These are phyloP conservation scores for Erodium chrysanthum DNA, from an alignment of 441 rosid species.

Conservation along the genomic window DNA sequence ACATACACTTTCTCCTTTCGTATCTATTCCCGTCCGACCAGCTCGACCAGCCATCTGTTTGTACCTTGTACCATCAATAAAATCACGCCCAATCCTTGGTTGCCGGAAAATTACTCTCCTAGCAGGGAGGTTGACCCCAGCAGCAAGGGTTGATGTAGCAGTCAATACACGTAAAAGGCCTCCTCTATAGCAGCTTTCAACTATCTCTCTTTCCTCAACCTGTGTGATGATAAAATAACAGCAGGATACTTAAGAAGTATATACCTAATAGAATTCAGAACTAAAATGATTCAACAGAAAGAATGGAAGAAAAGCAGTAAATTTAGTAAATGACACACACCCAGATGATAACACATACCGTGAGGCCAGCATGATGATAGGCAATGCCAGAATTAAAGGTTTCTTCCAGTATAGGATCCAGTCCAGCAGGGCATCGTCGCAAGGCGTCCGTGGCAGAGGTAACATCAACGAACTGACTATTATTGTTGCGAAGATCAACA, in stretches of 20 bases:
- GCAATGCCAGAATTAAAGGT: constrained; percentile 93
- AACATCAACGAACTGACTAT: constrained; percentile 55
- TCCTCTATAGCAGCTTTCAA: constrained; percentile 84
- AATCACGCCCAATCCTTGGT: constrained; percentile 91
- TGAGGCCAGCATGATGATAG: constrained; percentile 98
- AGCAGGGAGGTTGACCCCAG: constrained; percentile 96
- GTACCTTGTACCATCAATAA: constrained; percentile 95
- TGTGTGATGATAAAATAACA: constrained; percentile 25
- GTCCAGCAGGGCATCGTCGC: constrained; percentile 74
- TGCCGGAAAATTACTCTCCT: constrained; percentile 97
- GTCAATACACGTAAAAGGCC: constrained; percentile 87
- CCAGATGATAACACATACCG: constrained; percentile 37
- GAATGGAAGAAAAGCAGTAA: constrained; percentile 17
- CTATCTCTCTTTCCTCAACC: constrained; percentile 97
- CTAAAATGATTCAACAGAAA: constrained; percentile 8
- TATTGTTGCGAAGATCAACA: constrained; percentile 30
- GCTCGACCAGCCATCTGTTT: constrained; percentile 99
- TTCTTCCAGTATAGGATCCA: constrained; percentile 86
- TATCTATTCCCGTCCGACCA: constrained; percentile 97
- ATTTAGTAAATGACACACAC: neutral
- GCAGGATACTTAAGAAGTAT: constrained; percentile 6
- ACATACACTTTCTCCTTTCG: constrained; percentile 97
- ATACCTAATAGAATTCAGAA: neutral
- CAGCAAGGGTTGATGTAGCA: constrained; percentile 97
- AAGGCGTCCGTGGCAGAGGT: constrained; percentile 69